phyloP scores from a whole-genome alignment of 148 eudicot species.

The Camellia granthamiana region DNA sequence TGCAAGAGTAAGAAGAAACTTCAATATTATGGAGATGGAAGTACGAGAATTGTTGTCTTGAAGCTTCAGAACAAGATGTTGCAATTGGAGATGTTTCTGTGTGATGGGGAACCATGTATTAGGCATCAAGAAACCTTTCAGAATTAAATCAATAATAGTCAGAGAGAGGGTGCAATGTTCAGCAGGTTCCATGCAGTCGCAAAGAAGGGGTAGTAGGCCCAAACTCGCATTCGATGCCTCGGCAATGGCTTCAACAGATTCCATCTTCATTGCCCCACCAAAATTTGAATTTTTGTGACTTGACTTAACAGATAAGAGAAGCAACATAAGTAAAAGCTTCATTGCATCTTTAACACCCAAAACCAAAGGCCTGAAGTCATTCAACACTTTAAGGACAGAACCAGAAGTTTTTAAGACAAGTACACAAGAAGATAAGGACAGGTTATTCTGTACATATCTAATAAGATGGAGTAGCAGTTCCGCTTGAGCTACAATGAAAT shows the following conservation, averaged over 20 bases:
- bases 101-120: slow-evolving; percentile 79
- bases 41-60: slow-evolving; percentile 37
- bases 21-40: slow-evolving; percentile 50
- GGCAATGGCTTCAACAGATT: slow-evolving; percentile 32
- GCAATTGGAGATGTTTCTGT: slow-evolving; percentile 66
- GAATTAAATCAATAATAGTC: slow-evolving; percentile 56
- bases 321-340: slow-evolving; percentile 50
- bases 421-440: slow-evolving; percentile 42
- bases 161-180: slow-evolving; percentile 64
- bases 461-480: slow-evolving; percentile 68
- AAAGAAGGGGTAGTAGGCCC: slow-evolving; percentile 74
- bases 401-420: slow-evolving; percentile 57
- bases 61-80: slow-evolving; percentile 63
- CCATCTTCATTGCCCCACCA: slow-evolving; percentile 31
- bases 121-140: slow-evolving; percentile 56
- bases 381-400: slow-evolving; percentile 60
- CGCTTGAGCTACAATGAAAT: slow-evolving; percentile 55
- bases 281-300: slow-evolving; percentile 26
- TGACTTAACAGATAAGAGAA: slow-evolving; percentile 42
- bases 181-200: slow-evolving; percentile 53
- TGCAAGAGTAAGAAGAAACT: slow-evolving; percentile 81
- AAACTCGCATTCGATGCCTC: slow-evolving; percentile 61
- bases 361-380: slow-evolving; percentile 38
- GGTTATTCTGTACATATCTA: slow-evolving; percentile 29
- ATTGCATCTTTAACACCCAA: slow-evolving; percentile 42